These are phyloP conservation scores for Anthoceros angustus DNA, from an alignment of 225 moss, liverwort and hornwort genomes.

Conservation along the genomic window DNA sequence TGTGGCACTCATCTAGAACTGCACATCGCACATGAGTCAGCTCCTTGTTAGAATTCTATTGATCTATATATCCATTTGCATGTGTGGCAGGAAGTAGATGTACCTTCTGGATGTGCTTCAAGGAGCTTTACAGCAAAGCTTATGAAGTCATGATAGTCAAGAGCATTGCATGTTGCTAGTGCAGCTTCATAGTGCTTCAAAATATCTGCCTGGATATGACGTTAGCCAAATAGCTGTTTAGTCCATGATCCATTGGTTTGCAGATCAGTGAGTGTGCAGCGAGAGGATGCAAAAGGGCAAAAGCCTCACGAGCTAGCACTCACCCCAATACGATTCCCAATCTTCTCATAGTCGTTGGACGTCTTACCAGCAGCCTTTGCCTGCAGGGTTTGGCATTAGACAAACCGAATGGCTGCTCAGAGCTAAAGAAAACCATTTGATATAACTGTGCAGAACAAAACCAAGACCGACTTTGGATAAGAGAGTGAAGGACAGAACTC, in stretches of 20 bases:
- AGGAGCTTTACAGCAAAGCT: constrained; percentile 47
- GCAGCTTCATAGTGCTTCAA: constrained; percentile 72
- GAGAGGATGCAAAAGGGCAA: neutral
- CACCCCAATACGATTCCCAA: constrained; percentile 56
- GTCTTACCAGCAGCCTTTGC: constrained; percentile 82
- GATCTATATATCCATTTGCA: neutral
- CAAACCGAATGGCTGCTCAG: no score
- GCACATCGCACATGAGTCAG: neutral
- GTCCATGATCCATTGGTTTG: neutral
- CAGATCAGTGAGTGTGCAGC: neutral
- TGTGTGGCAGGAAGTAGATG: neutral
- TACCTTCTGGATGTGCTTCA: constrained; percentile 49
- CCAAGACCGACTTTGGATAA: neutral
- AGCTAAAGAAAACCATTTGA: no score
- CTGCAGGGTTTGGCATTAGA: constrained; percentile 16
- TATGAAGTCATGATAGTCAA: constrained; percentile 97
- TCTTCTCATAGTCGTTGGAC: constrained; percentile 40
- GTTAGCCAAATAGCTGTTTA: neutral
- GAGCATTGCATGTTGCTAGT: constrained; percentile 70
- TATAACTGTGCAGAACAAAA: no score
- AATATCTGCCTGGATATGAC: constrained; percentile 43
- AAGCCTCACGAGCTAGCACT: constrained; percentile 11
- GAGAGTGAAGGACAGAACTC: neutral
- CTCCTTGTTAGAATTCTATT: neutral
- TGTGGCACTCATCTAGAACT: constrained; percentile 73